These are phyloP conservation scores for Malus hybrid DNA, from an alignment of 331 rosid genomes.

Conservation along the genomic window DNA sequence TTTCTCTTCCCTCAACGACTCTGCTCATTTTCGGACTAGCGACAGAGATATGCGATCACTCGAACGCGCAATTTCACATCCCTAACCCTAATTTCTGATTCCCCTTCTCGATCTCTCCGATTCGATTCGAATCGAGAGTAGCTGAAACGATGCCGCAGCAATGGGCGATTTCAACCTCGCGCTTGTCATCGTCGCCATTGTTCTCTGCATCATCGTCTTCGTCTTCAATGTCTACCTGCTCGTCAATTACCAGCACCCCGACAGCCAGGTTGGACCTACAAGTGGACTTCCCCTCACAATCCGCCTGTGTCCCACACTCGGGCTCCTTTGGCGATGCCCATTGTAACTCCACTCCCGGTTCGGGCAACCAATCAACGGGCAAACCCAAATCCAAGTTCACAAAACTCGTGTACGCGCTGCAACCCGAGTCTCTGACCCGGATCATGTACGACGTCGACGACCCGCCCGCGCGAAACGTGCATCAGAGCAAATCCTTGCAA, in stretches of 20 bases:
- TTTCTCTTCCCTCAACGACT: no score
- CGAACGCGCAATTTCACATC: no score
- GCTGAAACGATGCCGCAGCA: no score
- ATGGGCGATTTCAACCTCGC: no score
- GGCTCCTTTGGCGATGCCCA: slow-evolving; percentile 63
- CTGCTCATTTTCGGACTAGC: no score
- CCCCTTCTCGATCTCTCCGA: no score
- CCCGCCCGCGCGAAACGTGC: slow-evolving; percentile 65
- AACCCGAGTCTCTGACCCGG: slow-evolving; percentile 53
- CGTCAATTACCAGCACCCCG: neutral
- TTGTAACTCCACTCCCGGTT: slow-evolving; percentile 70
- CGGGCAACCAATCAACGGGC: slow-evolving; percentile 46
- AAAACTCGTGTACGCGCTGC: slow-evolving; percentile 71
- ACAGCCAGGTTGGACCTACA: slow-evolving; percentile 34
- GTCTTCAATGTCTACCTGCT: no score
- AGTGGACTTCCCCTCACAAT: slow-evolving; percentile 52
- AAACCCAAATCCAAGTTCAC: slow-evolving; percentile 42
- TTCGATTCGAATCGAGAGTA: no score
- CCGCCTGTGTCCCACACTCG: slow-evolving; percentile 41
- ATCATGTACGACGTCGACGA: slow-evolving; percentile 65
- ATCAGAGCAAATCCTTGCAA: slow-evolving; percentile 40
- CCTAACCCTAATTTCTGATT: no score
- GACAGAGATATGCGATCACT: no score
- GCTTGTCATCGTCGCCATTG: no score
- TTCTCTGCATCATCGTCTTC: no score